Conservation (phyloP, 805 yeast species). For the Ogataea naganishii region DNA sequence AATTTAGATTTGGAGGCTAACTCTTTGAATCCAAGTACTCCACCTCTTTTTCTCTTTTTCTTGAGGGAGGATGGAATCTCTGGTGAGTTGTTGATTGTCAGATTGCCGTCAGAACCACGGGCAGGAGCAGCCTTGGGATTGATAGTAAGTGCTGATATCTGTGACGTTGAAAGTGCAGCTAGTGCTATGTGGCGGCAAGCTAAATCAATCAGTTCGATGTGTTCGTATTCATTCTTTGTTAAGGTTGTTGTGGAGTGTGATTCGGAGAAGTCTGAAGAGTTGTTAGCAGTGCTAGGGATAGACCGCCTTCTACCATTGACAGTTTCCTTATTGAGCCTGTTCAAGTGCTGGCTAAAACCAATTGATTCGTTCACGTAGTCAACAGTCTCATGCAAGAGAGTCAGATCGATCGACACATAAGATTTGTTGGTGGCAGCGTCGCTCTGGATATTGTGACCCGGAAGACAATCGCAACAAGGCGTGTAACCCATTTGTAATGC, state of each 20-base stretch:
- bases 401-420: constrained; percentile 35
- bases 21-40: constrained; percentile 77
- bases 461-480: constrained; percentile 51
- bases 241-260: constrained; percentile 20
- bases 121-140: not conserved
- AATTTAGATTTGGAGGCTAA: constrained; percentile 76
- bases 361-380: constrained; percentile 45
- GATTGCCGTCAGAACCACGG: constrained; percentile 7
- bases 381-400: constrained; percentile 40
- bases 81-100: too few relatives aligned
- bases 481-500: constrained; percentile 37
- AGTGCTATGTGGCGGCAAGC: constrained; percentile 80
- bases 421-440: constrained; percentile 7
- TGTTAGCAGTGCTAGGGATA: constrained; percentile 5
- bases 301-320: constrained; percentile 7
- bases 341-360: constrained; percentile 41
- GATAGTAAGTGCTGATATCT: constrained; percentile 2
- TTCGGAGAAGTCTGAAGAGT: constrained; percentile 5
- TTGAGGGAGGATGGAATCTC: too few relatives aligned
- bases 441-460: constrained; percentile 21
- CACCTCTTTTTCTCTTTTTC: constrained; percentile 61
- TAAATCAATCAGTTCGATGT: constrained; percentile 57
- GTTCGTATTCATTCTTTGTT: constrained; percentile 59
- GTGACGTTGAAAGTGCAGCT: constrained; percentile 43
- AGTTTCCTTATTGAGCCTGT: constrained; percentile 9